Evolutionary conservation across 2,329 filamentous ascomycete species (phyloP).

Genomic region (Xylariaceae sp.): DNA sequence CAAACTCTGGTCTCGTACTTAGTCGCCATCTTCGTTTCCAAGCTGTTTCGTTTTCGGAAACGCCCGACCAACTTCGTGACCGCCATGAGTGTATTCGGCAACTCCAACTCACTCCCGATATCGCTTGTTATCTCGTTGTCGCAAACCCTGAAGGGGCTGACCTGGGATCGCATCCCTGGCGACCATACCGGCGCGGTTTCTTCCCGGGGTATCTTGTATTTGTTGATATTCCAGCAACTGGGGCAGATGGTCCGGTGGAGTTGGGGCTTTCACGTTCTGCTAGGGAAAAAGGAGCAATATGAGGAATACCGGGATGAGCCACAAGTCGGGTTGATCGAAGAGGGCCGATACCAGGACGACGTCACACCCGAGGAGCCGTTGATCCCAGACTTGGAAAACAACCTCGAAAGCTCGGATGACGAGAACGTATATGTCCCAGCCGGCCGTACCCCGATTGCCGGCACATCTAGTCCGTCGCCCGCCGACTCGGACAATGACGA

Average conservation of each 20-base stretch:
- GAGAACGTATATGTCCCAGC: conserved; percentile 49
- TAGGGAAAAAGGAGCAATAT: conserved; percentile 77
- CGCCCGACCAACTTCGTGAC: conserved; percentile 90
- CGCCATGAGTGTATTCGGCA: conserved; percentile 96
- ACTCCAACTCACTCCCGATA: conserved; percentile 96
- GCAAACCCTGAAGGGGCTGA: conserved; percentile 82
- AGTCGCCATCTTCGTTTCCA: conserved; percentile 66
- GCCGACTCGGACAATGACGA: conserved; percentile 47
- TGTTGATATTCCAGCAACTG: conserved; percentile 95
- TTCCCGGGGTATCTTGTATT: conserved; percentile 87
- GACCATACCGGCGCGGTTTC: conserved; percentile 95
- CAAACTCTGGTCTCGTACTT: conserved; percentile 84
- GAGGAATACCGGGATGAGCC: conserved; percentile 54
- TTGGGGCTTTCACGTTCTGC: conserved; percentile 91
- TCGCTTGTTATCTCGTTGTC: conserved; percentile 92
- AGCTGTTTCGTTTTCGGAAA: conserved; percentile 73
- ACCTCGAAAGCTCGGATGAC: conserved; percentile 35
- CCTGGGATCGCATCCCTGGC: conserved; percentile 86
- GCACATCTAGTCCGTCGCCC: conserved; percentile 45
- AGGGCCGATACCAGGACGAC: conserved; percentile 54
- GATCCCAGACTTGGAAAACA: conserved; percentile 41
- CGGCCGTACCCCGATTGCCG: conserved; percentile 49
- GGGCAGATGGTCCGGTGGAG: conserved; percentile 95
- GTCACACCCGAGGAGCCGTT: conserved; percentile 37
- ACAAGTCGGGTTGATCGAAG: no score